Evolutionary conservation across 805 yeast genomes (phyloP), one percentile per base, ranked within the genome.

Genomic region (Teunomyces pallodes): DNA sequence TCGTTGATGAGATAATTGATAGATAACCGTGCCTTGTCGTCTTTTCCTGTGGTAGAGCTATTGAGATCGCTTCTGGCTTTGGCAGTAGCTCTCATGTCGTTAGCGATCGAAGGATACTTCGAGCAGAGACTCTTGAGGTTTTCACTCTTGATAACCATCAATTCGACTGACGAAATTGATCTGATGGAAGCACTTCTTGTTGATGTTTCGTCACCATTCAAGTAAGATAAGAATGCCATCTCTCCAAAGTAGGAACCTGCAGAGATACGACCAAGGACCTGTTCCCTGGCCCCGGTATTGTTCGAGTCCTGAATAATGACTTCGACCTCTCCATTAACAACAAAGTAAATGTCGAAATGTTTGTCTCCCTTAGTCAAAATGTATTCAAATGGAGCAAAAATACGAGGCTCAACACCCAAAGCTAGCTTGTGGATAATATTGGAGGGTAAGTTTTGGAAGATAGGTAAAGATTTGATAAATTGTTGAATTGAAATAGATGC

Each of bases 201-300:
- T 48, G 58, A 39, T 46, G 47, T 50, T 8, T 53, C 45, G 12
- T 59, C 57, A 41, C 66, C 60, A 20, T 70, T 64, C 16, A 82
- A 56, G 9, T 74, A 73, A 3, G 80, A 69, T 36, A 86, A 64
- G 55, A 86, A 86, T 0, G 88, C 79, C 84, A 86, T 83, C 62
- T 86, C 92, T 17, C 94, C 94, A 66, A 86, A 85, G 64, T 83
- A 85, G 30, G 82, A 76, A 16, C 87, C 88, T 12, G 80, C 65
- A 2, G 80, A 75, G 24, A 87, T 66, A 48, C 88, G 72, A 3
- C 87, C 90, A 33, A 82, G 60, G 1, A 76, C 68, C 31, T 66
- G 64, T 45, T 76, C 80, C 14, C 67, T 65, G 36, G 40, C 40
- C 9, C 43, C 38, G 12, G 38, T 28, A 30, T 46, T 45, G 4